Conservation (phyloP, 495 filamentous ascomycete genomes). For the Neurospora intermedia region DNA sequence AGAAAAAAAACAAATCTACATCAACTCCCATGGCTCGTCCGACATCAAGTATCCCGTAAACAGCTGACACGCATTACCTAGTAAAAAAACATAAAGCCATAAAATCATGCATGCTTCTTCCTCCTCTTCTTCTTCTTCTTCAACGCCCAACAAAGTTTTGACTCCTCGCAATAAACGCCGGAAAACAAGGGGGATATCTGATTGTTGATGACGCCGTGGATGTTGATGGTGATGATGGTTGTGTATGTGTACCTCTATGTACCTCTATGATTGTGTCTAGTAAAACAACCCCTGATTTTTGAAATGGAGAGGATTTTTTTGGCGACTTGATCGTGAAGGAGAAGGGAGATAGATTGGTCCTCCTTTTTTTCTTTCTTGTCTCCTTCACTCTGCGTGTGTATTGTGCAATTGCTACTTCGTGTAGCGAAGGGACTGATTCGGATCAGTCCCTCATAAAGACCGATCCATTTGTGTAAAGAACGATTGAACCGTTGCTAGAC, state of each 20-base stretch:
- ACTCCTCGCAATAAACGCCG: neutral
- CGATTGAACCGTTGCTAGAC: too few species aligned
- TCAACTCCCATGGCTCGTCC: neutral
- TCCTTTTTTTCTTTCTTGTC: neutral
- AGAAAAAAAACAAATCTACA: neutral
- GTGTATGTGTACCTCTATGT: neutral
- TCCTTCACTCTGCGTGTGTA: neutral
- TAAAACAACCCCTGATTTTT: neutral
- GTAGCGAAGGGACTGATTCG: neutral
- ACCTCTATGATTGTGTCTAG: neutral
- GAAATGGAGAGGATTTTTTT: too few species aligned
- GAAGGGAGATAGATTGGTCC: neutral
- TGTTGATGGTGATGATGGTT: neutral
- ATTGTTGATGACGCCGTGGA: neutral
- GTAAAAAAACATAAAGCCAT: neutral
- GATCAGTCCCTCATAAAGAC: neutral
- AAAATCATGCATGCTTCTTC: neutral
- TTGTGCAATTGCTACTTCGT: neutral
- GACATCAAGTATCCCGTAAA: neutral
- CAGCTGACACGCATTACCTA: too few species aligned
- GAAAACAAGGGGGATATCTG: neutral
- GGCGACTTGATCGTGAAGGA: neutral
- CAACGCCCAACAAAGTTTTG: neutral
- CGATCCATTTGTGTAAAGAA: neutral
- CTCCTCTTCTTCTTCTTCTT: neutral